A percentile compares a stretch with the other conserved stretches of the same genome.
These are phyloP conservation scores for Talaromyces verruculosus DNA, from an alignment of 2,329 filamentous ascomycete species.

Conservation along the genomic window DNA sequence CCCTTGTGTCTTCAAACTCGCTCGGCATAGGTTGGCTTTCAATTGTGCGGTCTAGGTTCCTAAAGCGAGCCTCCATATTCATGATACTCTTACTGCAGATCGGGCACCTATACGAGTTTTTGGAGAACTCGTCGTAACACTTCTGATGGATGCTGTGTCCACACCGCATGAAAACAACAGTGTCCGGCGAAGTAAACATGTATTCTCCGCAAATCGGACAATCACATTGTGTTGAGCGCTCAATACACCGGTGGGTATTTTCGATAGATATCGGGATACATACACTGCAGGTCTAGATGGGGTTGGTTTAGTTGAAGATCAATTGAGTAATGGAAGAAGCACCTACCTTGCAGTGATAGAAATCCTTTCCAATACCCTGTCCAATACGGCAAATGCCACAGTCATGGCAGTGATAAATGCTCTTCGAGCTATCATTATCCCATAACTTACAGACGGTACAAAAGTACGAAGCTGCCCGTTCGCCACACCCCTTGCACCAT, in stretches of 20 bases:
- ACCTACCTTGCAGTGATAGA: constrained; percentile 91
- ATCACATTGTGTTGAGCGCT: constrained; percentile 89
- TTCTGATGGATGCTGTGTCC: constrained; percentile 92
- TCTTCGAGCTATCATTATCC: constrained; percentile 88
- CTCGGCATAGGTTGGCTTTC: constrained; percentile 86
- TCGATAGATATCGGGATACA: constrained; percentile 89
- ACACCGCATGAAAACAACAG: constrained; percentile 91
- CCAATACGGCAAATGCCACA: constrained; percentile 94
- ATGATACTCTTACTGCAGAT: constrained; percentile 95
- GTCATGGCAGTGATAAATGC: constrained; percentile 93
- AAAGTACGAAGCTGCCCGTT: constrained; percentile 82
- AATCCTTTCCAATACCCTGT: constrained; percentile 90
- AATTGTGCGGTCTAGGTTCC: constrained; percentile 85
- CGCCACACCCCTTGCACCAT: constrained; percentile 72
- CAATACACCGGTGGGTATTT: constrained; percentile 86
- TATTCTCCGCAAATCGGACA: constrained; percentile 97
- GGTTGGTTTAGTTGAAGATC: background rate
- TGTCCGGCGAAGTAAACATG: constrained; percentile 85
- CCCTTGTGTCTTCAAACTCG: constrained; percentile 75
- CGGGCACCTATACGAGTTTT: constrained; percentile 89
- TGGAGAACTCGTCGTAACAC: constrained; percentile 86
- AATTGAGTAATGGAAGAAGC: background rate
- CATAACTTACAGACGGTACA: constrained; percentile 94
- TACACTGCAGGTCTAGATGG: constrained; percentile 74
- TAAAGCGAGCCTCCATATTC: constrained; percentile 96